These are phyloP conservation scores for Fusarium nelsonii DNA, from an alignment of 2,329 filamentous ascomycete genomes.

Conservation along the genomic window DNA sequence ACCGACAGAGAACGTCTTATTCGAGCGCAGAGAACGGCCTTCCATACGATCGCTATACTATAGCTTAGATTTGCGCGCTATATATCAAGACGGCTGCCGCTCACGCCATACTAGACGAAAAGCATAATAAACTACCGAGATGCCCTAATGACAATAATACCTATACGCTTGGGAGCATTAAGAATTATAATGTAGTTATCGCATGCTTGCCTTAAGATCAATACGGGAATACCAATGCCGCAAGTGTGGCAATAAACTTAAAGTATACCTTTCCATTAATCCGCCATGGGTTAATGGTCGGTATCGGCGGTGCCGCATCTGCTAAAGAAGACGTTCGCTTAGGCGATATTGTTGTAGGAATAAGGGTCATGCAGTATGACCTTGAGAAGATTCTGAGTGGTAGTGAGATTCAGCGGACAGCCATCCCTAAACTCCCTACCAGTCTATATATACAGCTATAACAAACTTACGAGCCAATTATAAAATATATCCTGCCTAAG, in stretches of 20 bases:
- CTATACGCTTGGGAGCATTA: constrained; percentile 11
- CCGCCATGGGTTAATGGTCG: not conserved
- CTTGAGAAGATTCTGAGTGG: not conserved
- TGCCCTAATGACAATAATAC: constrained; percentile 1
- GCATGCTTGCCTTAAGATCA: not conserved
- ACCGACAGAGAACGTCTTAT: too few species aligned
- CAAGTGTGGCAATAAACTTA: not conserved
- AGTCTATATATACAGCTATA: not conserved
- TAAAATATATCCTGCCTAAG: not conserved
- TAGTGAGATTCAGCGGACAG: not conserved
- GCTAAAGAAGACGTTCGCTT: not conserved
- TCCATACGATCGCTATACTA: not conserved
- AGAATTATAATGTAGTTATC: not conserved
- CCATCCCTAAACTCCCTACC: not conserved
- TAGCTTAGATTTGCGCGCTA: constrained; percentile 28
- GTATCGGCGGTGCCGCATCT: not conserved
- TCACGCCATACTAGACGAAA: constrained; percentile 22
- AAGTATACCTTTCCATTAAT: not conserved
- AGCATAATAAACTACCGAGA: not conserved
- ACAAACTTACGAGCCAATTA: not conserved
- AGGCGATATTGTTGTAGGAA: not conserved
- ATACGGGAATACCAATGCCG: not conserved
- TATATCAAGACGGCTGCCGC: constrained; percentile 22
- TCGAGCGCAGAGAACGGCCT: too few species aligned
- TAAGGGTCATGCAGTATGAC: not conserved